Conservation (phyloP, 768 basidiomycete genomes). For the Amanita muscaria region DNA sequence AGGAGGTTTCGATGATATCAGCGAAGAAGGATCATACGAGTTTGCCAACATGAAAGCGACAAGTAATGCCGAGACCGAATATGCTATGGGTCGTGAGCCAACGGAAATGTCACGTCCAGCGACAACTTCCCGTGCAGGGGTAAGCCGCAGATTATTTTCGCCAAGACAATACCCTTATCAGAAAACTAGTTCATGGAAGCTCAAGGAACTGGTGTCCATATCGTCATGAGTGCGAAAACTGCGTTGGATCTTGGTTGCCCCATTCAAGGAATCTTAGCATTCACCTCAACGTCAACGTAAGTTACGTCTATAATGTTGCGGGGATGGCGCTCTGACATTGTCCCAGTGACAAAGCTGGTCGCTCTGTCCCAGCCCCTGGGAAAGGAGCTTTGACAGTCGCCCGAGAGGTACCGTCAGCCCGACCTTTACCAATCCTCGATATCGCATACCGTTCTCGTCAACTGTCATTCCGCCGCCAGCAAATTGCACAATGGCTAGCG, state of each 20-base stretch:
- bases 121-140: constrained; percentile 91
- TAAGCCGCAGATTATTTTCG: constrained; percentile 29
- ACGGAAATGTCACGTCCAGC: constrained; percentile 98
- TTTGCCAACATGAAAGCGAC: constrained; percentile 99
- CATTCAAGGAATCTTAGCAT: constrained; percentile 88
- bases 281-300: constrained; percentile 93
- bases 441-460: constrained; percentile 88
- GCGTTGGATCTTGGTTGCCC: constrained; percentile 91
- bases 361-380: constrained; percentile 95
- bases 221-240: constrained; percentile 95
- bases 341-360: constrained; percentile 91
- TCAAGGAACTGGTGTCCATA: constrained; percentile 89
- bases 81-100: constrained; percentile 98
- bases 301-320: constrained; percentile 20
- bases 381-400: constrained; percentile 87
- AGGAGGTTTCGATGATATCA: constrained; percentile 96
- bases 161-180: constrained; percentile 7
- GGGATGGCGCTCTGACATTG: background rate
- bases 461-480: constrained; percentile 88
- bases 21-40: constrained; percentile 97
- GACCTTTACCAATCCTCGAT: constrained; percentile 73
- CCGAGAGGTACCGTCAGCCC: constrained; percentile 71
- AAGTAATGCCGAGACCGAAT: constrained; percentile 92
- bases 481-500: constrained; percentile 90
- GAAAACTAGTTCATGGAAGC: constrained; percentile 81